These are phyloP conservation scores for Gleditsia sinensis DNA, from an alignment of 306 rosid species.

Conservation along the genomic window DNA sequence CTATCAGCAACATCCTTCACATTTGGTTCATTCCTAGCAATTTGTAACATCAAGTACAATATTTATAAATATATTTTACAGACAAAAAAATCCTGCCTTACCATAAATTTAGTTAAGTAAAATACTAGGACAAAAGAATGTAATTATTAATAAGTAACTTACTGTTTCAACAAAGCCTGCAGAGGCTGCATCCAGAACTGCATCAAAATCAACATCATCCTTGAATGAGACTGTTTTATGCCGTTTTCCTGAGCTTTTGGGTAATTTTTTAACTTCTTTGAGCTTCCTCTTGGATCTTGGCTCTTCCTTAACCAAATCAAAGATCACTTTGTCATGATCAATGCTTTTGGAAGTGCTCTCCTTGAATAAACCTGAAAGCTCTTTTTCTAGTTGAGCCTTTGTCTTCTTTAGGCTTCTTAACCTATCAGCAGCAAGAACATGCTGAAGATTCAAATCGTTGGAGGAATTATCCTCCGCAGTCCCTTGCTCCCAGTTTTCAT, in stretches of 20 bases:
- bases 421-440: conserved; percentile 75
- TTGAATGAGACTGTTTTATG: conserved; percentile 68
- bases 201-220: conserved; percentile 85
- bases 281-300: conserved; percentile 63
- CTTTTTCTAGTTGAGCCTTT: conserved; percentile 66
- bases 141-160: conserved; percentile 44
- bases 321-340: conserved; percentile 40
- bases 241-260: conserved; percentile 49
- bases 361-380: conserved; percentile 53
- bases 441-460: conserved; percentile 56
- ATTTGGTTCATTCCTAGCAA: background rate
- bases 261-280: conserved; percentile 46
- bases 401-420: conserved; percentile 70
- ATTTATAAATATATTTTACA: background rate
- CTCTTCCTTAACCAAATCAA: conserved; percentile 69
- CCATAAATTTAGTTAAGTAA: conserved; percentile 3
- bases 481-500: conserved; percentile 41
- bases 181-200: conserved; percentile 90
- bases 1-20: conserved; percentile 19
- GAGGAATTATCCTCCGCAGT: conserved; percentile 41
- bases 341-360: conserved; percentile 37
- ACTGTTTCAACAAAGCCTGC: conserved; percentile 94
- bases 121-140: background rate
- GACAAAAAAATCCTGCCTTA: background rate
- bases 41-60: background rate